Percentiles rank a stretch among this genome's conserved stretches.
Evolutionary conservation across 228 moss, liverwort and hornwort species (phyloP).

Genomic region (Sphagnum fallax): DNA sequence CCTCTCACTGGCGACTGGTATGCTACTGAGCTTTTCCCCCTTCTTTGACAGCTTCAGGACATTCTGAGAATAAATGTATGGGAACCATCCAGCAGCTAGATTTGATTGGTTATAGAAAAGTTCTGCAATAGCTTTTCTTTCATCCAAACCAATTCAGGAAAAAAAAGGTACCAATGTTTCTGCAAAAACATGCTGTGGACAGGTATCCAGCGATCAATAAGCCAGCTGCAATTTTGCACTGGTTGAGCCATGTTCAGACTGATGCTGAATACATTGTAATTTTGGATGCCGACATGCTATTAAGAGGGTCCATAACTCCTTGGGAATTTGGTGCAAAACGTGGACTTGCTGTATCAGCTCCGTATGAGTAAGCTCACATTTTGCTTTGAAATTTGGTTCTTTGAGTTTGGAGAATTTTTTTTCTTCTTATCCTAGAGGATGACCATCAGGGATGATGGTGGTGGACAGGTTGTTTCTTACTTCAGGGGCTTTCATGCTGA

Average conservation of each 20-base stretch:
- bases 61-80: too few relatives aligned
- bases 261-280: slow-evolving; percentile 88
- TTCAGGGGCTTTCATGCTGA: too few relatives aligned
- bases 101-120: too few relatives aligned
- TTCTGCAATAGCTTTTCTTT: too few relatives aligned
- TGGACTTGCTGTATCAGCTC: slow-evolving; percentile 68
- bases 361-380: slow-evolving; percentile 57
- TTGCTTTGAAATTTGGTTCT: too few relatives aligned
- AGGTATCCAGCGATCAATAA: slow-evolving; percentile 99
- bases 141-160: too few relatives aligned
- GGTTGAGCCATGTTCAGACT: slow-evolving; percentile 82
- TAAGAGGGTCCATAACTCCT: slow-evolving; percentile 72
- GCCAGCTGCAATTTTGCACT: slow-evolving; percentile 91
- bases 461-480: too few relatives aligned
- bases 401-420: too few relatives aligned
- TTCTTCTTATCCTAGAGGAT: too few relatives aligned
- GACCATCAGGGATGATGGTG: too few relatives aligned
- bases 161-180: not conserved
- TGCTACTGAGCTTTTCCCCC: not conserved
- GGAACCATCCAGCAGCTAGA: too few relatives aligned
- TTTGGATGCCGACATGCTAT: slow-evolving; percentile 92
- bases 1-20: slow-evolving; percentile 93
- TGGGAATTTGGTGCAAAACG: slow-evolving; percentile 81
- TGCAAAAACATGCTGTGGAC: slow-evolving; percentile 3
- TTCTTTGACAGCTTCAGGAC: not conserved